Base-by-base conservation (phyloP, 495 filamentous ascomycete genomes). In the Glutinoglossum americanum region DNA sequence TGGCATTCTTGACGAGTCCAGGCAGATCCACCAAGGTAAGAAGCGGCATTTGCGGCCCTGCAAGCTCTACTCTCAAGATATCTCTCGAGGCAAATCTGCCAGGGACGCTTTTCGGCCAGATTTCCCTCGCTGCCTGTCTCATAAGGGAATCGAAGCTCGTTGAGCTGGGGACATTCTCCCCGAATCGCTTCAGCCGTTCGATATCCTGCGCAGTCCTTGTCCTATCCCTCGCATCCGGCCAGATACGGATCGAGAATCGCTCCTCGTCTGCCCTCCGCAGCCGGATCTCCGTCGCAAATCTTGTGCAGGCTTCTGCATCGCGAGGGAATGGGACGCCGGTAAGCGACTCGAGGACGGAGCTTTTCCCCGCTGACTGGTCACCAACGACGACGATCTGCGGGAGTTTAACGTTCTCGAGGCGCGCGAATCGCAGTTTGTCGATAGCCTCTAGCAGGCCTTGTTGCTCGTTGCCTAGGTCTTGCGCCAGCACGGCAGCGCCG, bases 311-410 rank as follows among this genome's bases (percentile, higher is more conserved):
- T 47, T 64, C 74, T 56, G 72, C 72, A 27, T 72, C 71, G 0
- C 64, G 65, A 0, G 77, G 77, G 60, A 88, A 87, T 0, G 77
- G 76, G n/a, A 86, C 77, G 44, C 80, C 75, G 0, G 82, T 81
- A 51, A 89, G 76, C 0, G 81, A 82, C 67, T 87, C 82, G 0
- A 88, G 74, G 0, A 88, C 80, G 0, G 82, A 87, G 62, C 79
- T 83, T 61, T 87, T 88, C 1, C 84, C 84, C 10, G 77, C 75
- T 0, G 80, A 83, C 60, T 85, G 82, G 63, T 84, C 76, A 0
- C 84, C 83, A 57, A 80, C 80, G 19, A 87, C 83, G 15, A 86
- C 74, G 27, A 90, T 70, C 59, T 87, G 81, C 0, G 85, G 85
- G 0, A 85, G 72, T 25, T 76, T 71, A 1, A 85, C 65, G 13